phyloP scores from a whole-genome alignment of 768 basidiomycete genomes.

The Pleurotus tuoliensis region DNA sequence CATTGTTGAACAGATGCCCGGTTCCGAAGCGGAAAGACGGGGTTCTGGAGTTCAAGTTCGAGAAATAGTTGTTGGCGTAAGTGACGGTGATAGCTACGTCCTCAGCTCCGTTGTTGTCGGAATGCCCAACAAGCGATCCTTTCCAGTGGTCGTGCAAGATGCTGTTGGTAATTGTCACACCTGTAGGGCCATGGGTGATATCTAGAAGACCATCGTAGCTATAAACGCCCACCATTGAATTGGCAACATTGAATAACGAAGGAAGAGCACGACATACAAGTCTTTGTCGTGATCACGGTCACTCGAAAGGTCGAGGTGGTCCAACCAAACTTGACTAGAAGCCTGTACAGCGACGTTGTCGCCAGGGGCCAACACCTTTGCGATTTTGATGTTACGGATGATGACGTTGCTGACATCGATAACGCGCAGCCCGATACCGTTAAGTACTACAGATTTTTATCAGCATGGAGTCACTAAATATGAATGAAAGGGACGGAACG shows the following conservation, averaged over 20 bases:
- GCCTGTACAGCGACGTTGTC: conserved; percentile 42
- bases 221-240: not conserved
- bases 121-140: conserved; percentile 39
- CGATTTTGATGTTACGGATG: conserved; percentile 45
- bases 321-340: conserved; percentile 39
- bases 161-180: conserved; percentile 37
- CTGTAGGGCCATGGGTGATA: conserved; percentile 40
- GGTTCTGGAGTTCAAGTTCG: conserved; percentile 22
- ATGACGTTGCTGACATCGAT: conserved; percentile 40
- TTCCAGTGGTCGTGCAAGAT: conserved; percentile 45
- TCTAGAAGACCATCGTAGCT: conserved; percentile 45
- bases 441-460: conserved; percentile 26
- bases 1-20: conserved; percentile 44
- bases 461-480: no score
- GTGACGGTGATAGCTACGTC: conserved; percentile 22
- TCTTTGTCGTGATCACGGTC: conserved; percentile 43
- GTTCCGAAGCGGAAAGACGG: conserved; percentile 44
- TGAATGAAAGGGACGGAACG: no score
- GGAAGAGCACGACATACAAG: conserved; percentile 19
- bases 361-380: conserved; percentile 44
- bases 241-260: not conserved
- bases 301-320: conserved; percentile 41
- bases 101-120: conserved; percentile 36
- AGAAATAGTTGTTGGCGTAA: conserved; percentile 9
- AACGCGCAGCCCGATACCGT: conserved; percentile 43